Percentiles rank a stretch among this genome's conserved stretches.
phyloP scores from a whole-genome alignment of 2,329 filamentous ascomycete species.

The Ceratocystis smalleyi region DNA sequence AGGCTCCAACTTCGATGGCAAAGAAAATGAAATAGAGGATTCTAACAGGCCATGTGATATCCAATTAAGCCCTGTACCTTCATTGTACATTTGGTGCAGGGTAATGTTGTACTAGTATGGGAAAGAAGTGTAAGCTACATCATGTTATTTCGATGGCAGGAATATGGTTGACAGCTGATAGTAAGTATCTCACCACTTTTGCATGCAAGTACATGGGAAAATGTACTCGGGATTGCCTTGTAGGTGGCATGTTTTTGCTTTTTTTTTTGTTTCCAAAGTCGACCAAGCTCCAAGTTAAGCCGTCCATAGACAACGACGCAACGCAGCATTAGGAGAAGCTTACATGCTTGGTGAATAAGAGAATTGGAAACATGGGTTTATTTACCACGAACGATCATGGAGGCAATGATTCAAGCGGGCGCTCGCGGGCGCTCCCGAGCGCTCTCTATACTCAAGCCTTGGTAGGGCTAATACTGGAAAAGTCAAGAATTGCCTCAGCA shows the following conservation, averaged over 20 bases:
- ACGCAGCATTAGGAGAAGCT: background rate
- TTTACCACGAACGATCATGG: too few species aligned
- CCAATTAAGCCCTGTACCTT: background rate
- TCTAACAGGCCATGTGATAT: background rate
- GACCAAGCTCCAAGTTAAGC: background rate
- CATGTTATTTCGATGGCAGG: background rate
- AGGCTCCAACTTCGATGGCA: background rate
- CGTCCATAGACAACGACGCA: background rate
- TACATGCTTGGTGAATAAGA: background rate
- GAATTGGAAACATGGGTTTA: background rate
- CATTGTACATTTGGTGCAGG: background rate
- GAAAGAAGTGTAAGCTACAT: background rate
- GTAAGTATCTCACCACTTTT: background rate
- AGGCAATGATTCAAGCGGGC: background rate
- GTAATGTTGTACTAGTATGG: background rate
- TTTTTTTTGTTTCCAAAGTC: too few species aligned
- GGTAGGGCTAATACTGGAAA: conserved; percentile 18
- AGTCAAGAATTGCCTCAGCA: conserved; percentile 25
- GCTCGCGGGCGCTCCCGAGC: too few species aligned
- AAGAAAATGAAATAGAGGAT: background rate
- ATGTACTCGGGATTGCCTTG: background rate
- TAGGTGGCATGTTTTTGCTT: background rate
- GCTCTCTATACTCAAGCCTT: conserved; percentile 1
- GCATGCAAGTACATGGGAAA: background rate
- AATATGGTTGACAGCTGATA: background rate